A percentile compares a stretch with the other conserved stretches of the same genome.
These are phyloP conservation scores for Fusarium sublunatum DNA, from an alignment of 2,329 filamentous ascomycete genomes.

Conservation along the genomic window DNA sequence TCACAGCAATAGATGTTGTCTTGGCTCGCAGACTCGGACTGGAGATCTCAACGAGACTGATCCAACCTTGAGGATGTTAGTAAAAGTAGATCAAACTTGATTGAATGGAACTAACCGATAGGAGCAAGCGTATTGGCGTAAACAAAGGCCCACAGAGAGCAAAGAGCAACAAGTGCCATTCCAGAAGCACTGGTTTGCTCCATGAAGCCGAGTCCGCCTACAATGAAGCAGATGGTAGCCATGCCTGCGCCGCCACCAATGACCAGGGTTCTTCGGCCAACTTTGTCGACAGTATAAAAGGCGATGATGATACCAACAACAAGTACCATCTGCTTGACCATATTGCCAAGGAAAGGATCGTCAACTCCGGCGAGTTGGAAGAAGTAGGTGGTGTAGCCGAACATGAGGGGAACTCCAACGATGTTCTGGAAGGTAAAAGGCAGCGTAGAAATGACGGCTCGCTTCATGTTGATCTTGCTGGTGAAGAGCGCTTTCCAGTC, in stretches of 20 bases:
- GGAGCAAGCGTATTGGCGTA: too few relatives aligned
- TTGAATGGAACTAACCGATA: too few relatives aligned
- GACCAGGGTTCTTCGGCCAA: background rate
- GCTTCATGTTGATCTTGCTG: too few relatives aligned
- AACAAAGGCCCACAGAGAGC: too few relatives aligned
- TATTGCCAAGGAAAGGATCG: conserved; percentile 39
- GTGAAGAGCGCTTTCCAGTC: too few relatives aligned
- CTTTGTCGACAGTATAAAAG: conserved; percentile 13
- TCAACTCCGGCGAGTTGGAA: conserved; percentile 37
- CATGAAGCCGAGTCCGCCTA: too few relatives aligned
- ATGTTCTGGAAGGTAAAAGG: conserved; percentile 40
- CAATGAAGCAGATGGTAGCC: too few relatives aligned
- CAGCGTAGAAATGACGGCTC: conserved; percentile 38
- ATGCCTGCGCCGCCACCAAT: background rate
- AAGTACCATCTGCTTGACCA: conserved; percentile 19
- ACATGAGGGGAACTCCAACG: conserved; percentile 40
- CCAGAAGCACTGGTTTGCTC: too few relatives aligned
- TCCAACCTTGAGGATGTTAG: background rate
- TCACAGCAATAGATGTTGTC: conserved; percentile 3
- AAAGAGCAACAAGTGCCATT: too few relatives aligned
- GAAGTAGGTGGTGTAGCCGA: conserved; percentile 42
- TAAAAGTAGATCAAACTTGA: too few relatives aligned
- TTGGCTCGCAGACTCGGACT: background rate
- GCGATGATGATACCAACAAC: too few relatives aligned
- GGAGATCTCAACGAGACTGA: background rate